phyloP scores from a whole-genome alignment of 148 eudicot genomes.

The Rhododendron griersonianum region DNA sequence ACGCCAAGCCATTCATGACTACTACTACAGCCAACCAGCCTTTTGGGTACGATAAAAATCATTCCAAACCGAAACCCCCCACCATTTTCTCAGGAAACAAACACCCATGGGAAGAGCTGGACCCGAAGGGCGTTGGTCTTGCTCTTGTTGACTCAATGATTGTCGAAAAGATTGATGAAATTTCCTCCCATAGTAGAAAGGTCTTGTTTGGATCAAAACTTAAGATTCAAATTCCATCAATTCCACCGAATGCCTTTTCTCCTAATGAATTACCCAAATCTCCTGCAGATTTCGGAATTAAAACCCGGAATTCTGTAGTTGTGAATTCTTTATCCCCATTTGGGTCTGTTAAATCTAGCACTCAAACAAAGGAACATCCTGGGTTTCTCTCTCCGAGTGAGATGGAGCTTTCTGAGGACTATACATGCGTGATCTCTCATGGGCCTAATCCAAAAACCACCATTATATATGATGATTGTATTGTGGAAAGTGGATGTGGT shows the following conservation, averaged over 20 bases:
- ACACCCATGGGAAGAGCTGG: slow-evolving; percentile 36
- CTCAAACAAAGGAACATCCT: slow-evolving; percentile 1
- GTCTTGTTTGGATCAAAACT: slow-evolving; percentile 74
- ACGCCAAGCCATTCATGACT: slow-evolving; percentile 24
- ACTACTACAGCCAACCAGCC: slow-evolving; percentile 24
- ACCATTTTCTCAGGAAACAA: slow-evolving; percentile 13
- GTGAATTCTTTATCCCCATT: slow-evolving; percentile 12
- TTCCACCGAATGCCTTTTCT: slow-evolving; percentile 16
- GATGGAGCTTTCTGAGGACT: slow-evolving; percentile 88
- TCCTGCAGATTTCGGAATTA: slow-evolving; percentile 69
- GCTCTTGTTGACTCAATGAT: slow-evolving; percentile 48
- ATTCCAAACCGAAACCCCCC: slow-evolving; percentile 9
- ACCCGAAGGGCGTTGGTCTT: slow-evolving; percentile 51
- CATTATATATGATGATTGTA: slow-evolving; percentile 71
- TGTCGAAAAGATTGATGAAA: slow-evolving; percentile 24
- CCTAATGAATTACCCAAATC: slow-evolving; percentile 41
- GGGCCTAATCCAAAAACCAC: slow-evolving; percentile 92
- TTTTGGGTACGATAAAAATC: slow-evolving; percentile 26
- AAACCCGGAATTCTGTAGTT: slow-evolving; percentile 43
- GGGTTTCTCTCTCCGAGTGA: slow-evolving; percentile 42
- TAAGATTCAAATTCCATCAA: slow-evolving; percentile 63
- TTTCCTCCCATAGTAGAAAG: slow-evolving; percentile 30
- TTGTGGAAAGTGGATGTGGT: slow-evolving; percentile 41
- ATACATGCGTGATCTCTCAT: slow-evolving; percentile 85
- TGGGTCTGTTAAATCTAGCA: not conserved